These are phyloP conservation scores for Hymenoscyphus scutula DNA, from an alignment of 2,329 filamentous ascomycete species.

Conservation along the genomic window DNA sequence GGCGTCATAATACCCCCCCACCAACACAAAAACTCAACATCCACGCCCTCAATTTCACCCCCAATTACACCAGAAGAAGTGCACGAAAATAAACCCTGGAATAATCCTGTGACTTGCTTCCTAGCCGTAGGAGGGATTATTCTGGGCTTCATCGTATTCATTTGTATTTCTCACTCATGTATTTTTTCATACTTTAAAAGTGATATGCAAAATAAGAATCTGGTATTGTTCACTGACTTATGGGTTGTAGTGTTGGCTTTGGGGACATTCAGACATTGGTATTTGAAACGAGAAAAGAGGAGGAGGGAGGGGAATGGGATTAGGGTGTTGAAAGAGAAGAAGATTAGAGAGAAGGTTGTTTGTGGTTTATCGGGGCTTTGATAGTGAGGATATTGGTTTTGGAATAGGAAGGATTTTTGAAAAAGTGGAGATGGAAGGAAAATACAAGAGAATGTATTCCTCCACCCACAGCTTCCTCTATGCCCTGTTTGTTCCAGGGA, in stretches of 20 bases:
- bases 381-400: not conserved
- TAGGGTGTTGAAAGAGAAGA: not conserved
- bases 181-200: not conserved
- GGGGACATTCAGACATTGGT: not conserved
- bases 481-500: too few species aligned
- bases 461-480: too few species aligned
- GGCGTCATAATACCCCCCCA: not conserved
- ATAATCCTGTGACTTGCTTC: not conserved
- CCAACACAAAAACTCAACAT: not conserved
- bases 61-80: not conserved
- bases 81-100: not conserved
- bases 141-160: not conserved
- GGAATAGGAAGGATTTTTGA: not conserved
- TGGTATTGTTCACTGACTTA: not conserved
- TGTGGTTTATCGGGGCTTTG: not conserved
- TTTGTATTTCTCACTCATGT: not conserved
- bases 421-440: not conserved
- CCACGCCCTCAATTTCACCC: not conserved
- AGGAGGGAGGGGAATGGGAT: not conserved
- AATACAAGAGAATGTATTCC: too few species aligned
- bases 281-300: not conserved
- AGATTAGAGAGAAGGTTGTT: not conserved
- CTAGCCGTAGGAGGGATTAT: not conserved
- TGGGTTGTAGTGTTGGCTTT: not conserved
- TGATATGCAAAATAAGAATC: not conserved